Base-by-base conservation (phyloP, 805 yeast species). In the Wickerhamiella azyma region DNA sequence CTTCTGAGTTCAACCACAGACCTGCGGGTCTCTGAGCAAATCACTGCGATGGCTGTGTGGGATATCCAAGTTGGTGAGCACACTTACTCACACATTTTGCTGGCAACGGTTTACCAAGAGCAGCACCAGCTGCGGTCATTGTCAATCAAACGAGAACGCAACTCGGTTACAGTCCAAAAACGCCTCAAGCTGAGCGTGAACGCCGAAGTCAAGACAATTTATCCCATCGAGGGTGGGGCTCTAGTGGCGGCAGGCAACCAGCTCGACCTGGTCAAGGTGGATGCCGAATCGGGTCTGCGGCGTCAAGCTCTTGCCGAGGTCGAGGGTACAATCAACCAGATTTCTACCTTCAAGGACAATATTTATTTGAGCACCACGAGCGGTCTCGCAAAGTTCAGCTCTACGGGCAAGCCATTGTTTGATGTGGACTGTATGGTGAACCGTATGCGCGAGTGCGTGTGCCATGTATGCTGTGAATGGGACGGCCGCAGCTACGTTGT, bases 391-490 rank as follows among this genome's bases (percentile, higher is more conserved):
- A 21, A 9, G 16, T 9, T 45, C 13, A 35, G 26, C 26, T 16
- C 35, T 5, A 10, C 11, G 16, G 11, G 6, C n/a, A 4, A 26
- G 26, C 9, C 33, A 9, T 6, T 39, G 10, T 32, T 33, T 8
- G 26, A 28, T 14, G 29, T 26, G 8, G 26, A 17, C 18, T 18
- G 35, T 14, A 33, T 28, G 40, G 36, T 40, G 6, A 45, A 45
- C 37, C 43, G 40, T 2, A 39, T 35, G 40, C 14, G 44, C 5
- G 16, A 39, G n/a, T 45, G 48, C 26, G 33, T 36, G 5, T 29
- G 41, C 30, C 48, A 45, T 17, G 6, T 26, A 2, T 17, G 24
- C 11, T 35, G 29, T 32, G 17, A 16, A 3, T 16, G 14, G 7
- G 18, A 8, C 8, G 26, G 24, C 10, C 17, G 13, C 19, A n/a